Conservation (phyloP, 106 monocot species). For the Dendrobium catenatum region DNA sequence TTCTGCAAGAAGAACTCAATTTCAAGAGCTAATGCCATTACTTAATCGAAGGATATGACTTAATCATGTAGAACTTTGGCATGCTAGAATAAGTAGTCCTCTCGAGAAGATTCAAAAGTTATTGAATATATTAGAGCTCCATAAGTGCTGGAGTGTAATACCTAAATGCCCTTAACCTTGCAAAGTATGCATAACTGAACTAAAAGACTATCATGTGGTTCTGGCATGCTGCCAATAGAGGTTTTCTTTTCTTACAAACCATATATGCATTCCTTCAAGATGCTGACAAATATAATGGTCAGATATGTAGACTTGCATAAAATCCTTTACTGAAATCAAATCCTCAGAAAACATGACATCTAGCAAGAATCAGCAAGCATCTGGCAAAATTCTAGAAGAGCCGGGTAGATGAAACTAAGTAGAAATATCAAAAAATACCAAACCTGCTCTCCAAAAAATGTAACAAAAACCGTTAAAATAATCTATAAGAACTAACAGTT, state of each 20-base stretch:
- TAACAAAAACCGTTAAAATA: not conserved
- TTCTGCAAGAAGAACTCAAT: not conserved
- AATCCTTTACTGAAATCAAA: not conserved
- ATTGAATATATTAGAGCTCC: not conserved
- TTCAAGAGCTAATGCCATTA: not conserved
- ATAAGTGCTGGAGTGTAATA: not conserved
- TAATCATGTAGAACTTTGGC: not conserved
- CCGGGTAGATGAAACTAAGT: not conserved
- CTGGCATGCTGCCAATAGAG: not conserved
- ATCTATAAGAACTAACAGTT: not conserved
- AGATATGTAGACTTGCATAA: not conserved
- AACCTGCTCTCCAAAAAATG: conserved; percentile 4
- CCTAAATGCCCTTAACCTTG: not conserved
- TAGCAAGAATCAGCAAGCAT: not conserved
- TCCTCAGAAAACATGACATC: not conserved
- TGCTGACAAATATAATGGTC: not conserved
- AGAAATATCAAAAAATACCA: conserved; percentile 3
- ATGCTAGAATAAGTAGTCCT: not conserved
- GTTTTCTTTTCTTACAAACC: not conserved
- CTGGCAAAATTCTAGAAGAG: conserved; percentile 4
- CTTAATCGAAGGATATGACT: not conserved
- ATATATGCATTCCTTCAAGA: not conserved
- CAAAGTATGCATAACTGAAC: not conserved
- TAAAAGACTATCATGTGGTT: not conserved
- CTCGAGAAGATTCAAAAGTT: not conserved